phyloP scores from a whole-genome alignment of 345 rosid species.

The Rhodomyrtus tomentosa region DNA sequence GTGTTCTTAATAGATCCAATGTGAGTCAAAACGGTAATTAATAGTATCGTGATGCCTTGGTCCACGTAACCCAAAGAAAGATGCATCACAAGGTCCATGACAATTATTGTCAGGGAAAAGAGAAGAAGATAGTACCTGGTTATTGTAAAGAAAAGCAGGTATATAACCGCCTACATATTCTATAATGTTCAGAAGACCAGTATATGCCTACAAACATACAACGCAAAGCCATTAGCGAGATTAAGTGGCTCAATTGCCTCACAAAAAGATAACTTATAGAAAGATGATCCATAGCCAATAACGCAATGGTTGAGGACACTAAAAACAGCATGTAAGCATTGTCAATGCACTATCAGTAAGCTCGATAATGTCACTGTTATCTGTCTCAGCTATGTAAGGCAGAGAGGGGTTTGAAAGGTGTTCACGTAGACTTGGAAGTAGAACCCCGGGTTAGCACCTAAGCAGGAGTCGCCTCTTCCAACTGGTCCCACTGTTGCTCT shows the following conservation, averaged over 20 bases:
- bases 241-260: background rate
- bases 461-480: background rate
- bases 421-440: background rate
- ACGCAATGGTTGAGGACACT: background rate
- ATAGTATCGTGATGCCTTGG: background rate
- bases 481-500: background rate
- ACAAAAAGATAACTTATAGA: background rate
- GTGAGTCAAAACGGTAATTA: background rate
- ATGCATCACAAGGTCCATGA: background rate
- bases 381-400: background rate
- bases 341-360: background rate
- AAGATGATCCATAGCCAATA: background rate
- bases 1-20: background rate
- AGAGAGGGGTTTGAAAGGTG: background rate
- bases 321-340: background rate
- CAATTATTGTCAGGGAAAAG: background rate
- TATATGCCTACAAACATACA: conserved; percentile 53
- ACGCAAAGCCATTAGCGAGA: conserved; percentile 5
- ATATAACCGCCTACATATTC: conserved; percentile 51
- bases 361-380: background rate
- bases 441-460: background rate
- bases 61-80: background rate
- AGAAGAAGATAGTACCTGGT: conserved; percentile 44
- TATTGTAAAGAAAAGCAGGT: conserved; percentile 64
- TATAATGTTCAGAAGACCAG: conserved; percentile 63